A percentile compares a stretch with the other conserved stretches of the same genome.
These are phyloP conservation scores for Pythium grandisporangium DNA, from an alignment of 352 stramenopile genomes.

Conservation along the genomic window DNA sequence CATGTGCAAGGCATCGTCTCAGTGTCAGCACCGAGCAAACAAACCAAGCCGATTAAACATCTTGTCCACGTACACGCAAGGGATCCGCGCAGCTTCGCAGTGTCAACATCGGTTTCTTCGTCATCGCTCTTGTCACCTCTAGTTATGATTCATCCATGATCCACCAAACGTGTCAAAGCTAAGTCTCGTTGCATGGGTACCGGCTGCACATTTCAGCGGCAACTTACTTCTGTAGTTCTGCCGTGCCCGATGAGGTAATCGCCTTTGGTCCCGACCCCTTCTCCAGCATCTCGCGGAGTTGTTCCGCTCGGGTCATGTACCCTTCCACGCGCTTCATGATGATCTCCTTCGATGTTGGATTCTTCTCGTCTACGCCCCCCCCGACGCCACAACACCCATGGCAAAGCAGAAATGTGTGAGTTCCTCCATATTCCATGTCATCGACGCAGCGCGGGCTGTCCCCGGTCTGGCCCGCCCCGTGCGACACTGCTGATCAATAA, in stretches of 20 bases:
- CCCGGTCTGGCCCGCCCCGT: too few relatives aligned
- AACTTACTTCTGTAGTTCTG: conserved; percentile 68
- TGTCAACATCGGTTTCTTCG: conserved; percentile 92
- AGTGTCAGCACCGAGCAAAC: background rate
- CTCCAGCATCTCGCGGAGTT: conserved; percentile 76
- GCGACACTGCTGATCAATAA: too few relatives aligned
- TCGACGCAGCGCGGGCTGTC: too few relatives aligned
- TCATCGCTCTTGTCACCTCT: conserved; percentile 80
- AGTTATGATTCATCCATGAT: too few relatives aligned
- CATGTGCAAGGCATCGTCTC: background rate
- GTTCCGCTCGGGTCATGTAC: conserved; percentile 86
- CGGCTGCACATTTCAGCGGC: conserved; percentile 3
- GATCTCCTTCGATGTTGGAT: conserved; percentile 83
- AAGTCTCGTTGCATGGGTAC: background rate
- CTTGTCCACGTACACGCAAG: conserved; percentile 67
- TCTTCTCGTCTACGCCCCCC: conserved; percentile 84
- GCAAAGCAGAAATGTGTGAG: background rate
- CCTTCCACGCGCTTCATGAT: conserved; percentile 87
- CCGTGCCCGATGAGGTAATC: conserved; percentile 38
- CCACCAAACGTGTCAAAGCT: background rate
- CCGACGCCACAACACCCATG: background rate
- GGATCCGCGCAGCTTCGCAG: conserved; percentile 92
- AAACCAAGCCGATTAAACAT: background rate
- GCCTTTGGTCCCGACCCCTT: conserved; percentile 45
- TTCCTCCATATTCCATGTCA: too few relatives aligned